A percentile compares a stretch with the other conserved stretches of the same genome.
Conservation (phyloP, 2,329 filamentous ascomycete species). For the Claviceps humidiphila region DNA sequence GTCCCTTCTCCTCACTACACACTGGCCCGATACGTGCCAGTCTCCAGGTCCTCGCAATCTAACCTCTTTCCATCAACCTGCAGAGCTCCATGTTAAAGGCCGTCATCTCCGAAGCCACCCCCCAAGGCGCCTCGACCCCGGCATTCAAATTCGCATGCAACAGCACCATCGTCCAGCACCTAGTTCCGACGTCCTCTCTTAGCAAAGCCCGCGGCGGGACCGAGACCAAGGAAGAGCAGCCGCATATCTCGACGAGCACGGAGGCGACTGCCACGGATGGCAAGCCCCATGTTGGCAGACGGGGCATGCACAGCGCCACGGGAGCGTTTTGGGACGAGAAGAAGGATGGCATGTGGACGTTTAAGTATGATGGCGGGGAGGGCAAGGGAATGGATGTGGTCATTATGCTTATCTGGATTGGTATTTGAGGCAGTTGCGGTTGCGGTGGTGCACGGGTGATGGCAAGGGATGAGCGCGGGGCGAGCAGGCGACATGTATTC, state of each 20-base stretch:
- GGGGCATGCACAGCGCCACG: constrained; percentile 80
- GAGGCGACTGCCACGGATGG: constrained; percentile 44
- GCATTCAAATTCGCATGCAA: constrained; percentile 91
- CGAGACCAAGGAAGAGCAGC: constrained; percentile 33
- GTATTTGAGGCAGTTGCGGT: constrained; percentile 31
- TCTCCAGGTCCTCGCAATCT: not conserved
- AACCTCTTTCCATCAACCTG: not conserved
- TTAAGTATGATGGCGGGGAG: constrained; percentile 64
- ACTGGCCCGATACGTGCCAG: too few species aligned
- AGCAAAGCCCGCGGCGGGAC: constrained; percentile 44
- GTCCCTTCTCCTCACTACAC: too few species aligned
- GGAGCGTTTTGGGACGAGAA: constrained; percentile 86
- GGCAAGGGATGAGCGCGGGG: not conserved
- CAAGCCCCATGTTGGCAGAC: constrained; percentile 63
- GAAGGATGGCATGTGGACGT: constrained; percentile 81
- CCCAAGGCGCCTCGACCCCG: constrained; percentile 42
- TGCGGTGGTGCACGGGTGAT: not conserved
- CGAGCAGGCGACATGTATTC: not conserved
- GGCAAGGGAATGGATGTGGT: constrained; percentile 56
- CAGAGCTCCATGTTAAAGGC: constrained; percentile 66
- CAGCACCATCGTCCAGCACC: constrained; percentile 95
- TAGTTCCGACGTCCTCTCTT: constrained; percentile 52
- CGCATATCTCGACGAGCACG: constrained; percentile 43
- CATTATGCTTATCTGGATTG: constrained; percentile 67
- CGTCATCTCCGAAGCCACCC: constrained; percentile 62